Conservation (phyloP, 2,329 filamentous ascomycete species). For the Amesomyces nigricolor region DNA sequence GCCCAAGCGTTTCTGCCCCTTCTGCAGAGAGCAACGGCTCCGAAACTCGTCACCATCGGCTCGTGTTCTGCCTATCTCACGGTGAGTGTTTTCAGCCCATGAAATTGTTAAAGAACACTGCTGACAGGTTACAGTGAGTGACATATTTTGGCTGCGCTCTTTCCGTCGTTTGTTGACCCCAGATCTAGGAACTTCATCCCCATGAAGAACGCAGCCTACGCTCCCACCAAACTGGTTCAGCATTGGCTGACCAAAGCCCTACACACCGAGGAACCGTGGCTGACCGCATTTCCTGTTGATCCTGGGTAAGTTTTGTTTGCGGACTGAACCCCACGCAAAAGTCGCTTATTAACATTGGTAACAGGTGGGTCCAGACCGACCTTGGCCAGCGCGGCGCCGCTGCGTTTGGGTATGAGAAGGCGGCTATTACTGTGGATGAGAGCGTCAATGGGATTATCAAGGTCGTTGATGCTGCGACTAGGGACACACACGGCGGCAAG, state of each 20-base stretch:
- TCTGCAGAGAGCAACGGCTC: conserved; percentile 27
- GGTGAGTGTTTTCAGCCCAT: neutral
- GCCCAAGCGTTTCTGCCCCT: conserved; percentile 35
- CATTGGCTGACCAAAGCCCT: conserved; percentile 28
- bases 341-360: no score
- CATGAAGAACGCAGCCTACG: conserved; percentile 33
- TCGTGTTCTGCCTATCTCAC: conserved; percentile 34
- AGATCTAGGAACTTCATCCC: conserved; percentile 1
- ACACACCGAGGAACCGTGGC: conserved; percentile 30
- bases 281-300: conserved; percentile 30
- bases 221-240: conserved; percentile 32
- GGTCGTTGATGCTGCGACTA: conserved; percentile 34
- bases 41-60: conserved; percentile 35
- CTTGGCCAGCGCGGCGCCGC: conserved; percentile 10
- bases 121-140: neutral
- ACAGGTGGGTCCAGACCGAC: conserved; percentile 20
- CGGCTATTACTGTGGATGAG: neutral
- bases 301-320: conserved; percentile 27
- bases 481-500: conserved; percentile 25
- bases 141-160: no score
- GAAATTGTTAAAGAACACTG: neutral
- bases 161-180: neutral
- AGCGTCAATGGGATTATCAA: conserved; percentile 28
- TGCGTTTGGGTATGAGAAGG: conserved; percentile 7
- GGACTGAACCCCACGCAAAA: no score